phyloP scores from a whole-genome alignment of 495 filamentous ascomycete genomes.

The Schizothecium vesticola region DNA sequence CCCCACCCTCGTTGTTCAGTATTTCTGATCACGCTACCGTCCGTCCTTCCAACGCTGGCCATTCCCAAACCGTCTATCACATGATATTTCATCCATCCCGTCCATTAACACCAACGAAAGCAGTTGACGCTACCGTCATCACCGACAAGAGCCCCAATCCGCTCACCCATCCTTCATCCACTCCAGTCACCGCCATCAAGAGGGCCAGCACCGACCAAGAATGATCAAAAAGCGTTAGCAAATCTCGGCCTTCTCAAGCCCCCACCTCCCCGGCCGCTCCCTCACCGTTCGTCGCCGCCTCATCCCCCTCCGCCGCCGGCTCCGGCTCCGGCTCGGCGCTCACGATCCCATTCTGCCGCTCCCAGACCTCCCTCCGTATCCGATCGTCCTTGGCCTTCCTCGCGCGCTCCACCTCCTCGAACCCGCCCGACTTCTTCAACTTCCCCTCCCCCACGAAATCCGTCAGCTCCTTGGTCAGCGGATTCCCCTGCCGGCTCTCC shows the following conservation, averaged over 20 bases:
- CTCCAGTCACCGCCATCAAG: not conserved
- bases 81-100: not conserved
- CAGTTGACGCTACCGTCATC: not conserved
- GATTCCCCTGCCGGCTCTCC: slow-evolving; percentile 66
- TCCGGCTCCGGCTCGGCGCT: slow-evolving; percentile 21
- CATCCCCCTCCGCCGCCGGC: slow-evolving; percentile 8
- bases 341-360: slow-evolving; percentile 53
- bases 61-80: not conserved
- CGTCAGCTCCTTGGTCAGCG: slow-evolving; percentile 84
- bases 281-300: not conserved
- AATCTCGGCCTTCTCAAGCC: not conserved
- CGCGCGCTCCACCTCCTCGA: slow-evolving; percentile 87
- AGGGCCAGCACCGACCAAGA: not conserved
- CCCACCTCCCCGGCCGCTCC: not conserved
- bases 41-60: not conserved
- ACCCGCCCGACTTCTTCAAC: slow-evolving; percentile 90
- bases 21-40: not conserved
- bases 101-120: not conserved
- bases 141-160: not conserved
- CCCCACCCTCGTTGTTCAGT: not conserved
- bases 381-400: slow-evolving; percentile 82
- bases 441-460: slow-evolving; percentile 86
- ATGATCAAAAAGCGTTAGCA: not conserved
- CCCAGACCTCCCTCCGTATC: slow-evolving; percentile 80
- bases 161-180: not conserved